phyloP scores from a whole-genome alignment of 2,329 filamentous ascomycete genomes.

The Trichoderma sp. region DNA sequence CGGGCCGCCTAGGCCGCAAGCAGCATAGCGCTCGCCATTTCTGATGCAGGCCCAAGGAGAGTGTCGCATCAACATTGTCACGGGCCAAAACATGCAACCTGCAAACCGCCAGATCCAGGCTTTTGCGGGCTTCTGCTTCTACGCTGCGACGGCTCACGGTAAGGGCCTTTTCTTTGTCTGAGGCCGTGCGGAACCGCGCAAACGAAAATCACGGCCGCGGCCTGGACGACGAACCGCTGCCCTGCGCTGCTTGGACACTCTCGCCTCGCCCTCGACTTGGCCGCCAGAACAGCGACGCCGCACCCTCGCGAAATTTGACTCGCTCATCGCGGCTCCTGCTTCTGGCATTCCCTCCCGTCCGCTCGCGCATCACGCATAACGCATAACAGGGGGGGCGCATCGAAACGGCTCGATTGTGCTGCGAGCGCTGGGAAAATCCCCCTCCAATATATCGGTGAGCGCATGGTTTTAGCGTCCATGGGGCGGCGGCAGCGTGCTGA shows the following conservation, averaged over 20 bases:
- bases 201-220: background rate
- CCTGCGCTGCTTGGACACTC: background rate
- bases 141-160: conserved; percentile 28
- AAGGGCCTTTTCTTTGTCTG: background rate
- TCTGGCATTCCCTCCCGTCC: background rate
- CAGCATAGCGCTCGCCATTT: conserved; percentile 22
- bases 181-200: background rate
- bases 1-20: conserved; percentile 29
- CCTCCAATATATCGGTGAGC: conserved; percentile 28
- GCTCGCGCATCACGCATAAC: conserved; percentile 19
- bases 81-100: conserved; percentile 37
- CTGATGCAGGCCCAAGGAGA: conserved; percentile 26
- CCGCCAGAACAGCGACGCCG: conserved; percentile 23
- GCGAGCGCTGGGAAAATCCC: background rate
- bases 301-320: conserved; percentile 23
- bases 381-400: conserved; percentile 8
- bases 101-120: conserved; percentile 28
- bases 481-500: conserved; percentile 6
- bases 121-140: conserved; percentile 25
- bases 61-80: conserved; percentile 35
- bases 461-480: conserved; percentile 9
- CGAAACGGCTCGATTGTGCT: background rate
- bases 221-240: background rate
- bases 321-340: conserved; percentile 19
- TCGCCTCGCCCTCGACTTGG: background rate